Evolutionary conservation across 352 stramenopile genomes (phyloP).

Genomic region (Globisporangium splendens): DNA sequence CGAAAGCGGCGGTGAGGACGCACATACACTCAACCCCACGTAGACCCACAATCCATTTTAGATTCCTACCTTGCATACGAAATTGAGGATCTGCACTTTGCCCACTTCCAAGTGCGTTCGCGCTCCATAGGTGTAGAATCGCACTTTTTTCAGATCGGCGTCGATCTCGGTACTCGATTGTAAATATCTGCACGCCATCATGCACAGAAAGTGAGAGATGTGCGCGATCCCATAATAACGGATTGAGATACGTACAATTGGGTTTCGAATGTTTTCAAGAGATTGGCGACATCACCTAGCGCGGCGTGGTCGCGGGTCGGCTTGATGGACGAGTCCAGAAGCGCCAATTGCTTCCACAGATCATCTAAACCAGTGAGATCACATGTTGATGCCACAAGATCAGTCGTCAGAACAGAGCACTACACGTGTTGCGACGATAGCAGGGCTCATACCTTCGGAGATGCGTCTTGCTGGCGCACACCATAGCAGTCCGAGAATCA

Average conservation of each 20-base stretch:
- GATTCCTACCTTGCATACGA: conserved; percentile 73
- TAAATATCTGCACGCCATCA: conserved; percentile 45
- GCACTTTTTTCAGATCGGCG: conserved; percentile 72
- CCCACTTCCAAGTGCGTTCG: conserved; percentile 73
- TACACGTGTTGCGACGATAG: background rate
- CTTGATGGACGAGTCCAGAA: conserved; percentile 58
- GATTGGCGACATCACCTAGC: conserved; percentile 62
- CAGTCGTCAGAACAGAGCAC: background rate
- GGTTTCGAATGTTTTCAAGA: conserved; percentile 78
- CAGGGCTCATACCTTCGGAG: conserved; percentile 45
- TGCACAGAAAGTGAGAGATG: background rate
- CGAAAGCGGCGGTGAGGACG: background rate
- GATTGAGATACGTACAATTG: conserved; percentile 48
- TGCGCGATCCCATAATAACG: background rate
- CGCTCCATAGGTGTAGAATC: conserved; percentile 66
- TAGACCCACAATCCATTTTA: background rate
- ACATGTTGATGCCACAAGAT: no score
- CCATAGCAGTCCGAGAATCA: conserved; percentile 79
- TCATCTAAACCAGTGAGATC: conserved; percentile 37
- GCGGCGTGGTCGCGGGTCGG: conserved; percentile 56
- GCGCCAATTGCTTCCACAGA: conserved; percentile 73
- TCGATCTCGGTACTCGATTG: conserved; percentile 67
- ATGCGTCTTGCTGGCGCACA: conserved; percentile 59
- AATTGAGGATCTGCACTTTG: conserved; percentile 85
- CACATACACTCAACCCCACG: background rate